These are phyloP conservation scores for Podospora bellae-mahoneyi DNA, from an alignment of 495 filamentous ascomycete genomes.

Conservation along the genomic window DNA sequence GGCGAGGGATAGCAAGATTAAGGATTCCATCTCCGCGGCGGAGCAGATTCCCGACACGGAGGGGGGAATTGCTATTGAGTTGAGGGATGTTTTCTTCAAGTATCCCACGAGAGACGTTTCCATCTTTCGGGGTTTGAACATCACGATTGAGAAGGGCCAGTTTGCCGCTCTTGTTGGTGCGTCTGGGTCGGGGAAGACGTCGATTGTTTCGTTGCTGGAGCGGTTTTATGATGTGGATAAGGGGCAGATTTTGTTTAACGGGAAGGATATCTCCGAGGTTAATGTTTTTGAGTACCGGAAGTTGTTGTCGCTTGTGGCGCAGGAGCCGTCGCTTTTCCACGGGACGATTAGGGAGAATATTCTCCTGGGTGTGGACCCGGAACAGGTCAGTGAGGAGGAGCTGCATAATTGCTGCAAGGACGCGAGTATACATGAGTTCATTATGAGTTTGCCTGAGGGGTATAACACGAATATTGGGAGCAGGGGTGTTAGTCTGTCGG, in stretches of 20 bases:
- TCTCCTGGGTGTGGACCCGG: conserved; percentile 44
- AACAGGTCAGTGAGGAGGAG: conserved; percentile 46
- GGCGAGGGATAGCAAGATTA: conserved; percentile 34
- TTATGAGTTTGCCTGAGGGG: conserved; percentile 56
- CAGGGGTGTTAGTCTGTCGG: conserved; percentile 62
- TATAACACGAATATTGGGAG: conserved; percentile 60
- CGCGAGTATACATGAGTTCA: conserved; percentile 62
- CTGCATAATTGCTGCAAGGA: conserved; percentile 54
- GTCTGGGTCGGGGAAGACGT: conserved; percentile 71
- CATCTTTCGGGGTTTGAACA: conserved; percentile 50
- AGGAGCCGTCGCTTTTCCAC: conserved; percentile 56
- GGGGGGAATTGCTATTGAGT: conserved; percentile 51
- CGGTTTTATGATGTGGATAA: conserved; percentile 56
- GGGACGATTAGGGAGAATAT: conserved; percentile 62
- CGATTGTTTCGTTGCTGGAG: conserved; percentile 61
- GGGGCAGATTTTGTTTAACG: conserved; percentile 54
- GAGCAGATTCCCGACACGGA: conserved; percentile 37
- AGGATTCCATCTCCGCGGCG: conserved; percentile 19
- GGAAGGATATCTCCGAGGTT: conserved; percentile 43
- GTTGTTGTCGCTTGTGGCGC: conserved; percentile 56
- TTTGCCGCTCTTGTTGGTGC: conserved; percentile 69
- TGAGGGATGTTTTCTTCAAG: conserved; percentile 56
- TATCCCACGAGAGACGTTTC: conserved; percentile 54
- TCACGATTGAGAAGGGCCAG: conserved; percentile 61
- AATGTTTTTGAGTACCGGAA: conserved; percentile 51